phyloP scores from a whole-genome alignment of 164 flowering plant species.

The Sextonia rubra region DNA sequence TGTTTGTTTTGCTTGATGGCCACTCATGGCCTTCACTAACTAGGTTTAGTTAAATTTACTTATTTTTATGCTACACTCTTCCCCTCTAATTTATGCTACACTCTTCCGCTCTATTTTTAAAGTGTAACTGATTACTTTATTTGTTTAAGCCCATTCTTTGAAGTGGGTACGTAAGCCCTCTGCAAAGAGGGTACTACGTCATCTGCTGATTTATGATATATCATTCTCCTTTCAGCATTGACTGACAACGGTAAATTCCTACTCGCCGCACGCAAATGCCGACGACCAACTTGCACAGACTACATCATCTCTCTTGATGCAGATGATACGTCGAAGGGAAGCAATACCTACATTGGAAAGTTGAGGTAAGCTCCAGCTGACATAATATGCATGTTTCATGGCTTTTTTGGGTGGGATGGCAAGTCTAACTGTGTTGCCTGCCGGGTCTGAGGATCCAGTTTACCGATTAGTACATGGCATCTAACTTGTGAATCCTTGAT shows the following conservation, averaged over 20 bases:
- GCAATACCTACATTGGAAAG: slow-evolving; percentile 61
- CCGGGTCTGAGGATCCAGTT: background rate
- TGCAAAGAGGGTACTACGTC: background rate
- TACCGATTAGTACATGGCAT: background rate
- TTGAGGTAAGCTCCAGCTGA: slow-evolving; percentile 39
- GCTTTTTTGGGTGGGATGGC: background rate
- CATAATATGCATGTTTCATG: background rate
- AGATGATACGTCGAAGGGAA: slow-evolving; percentile 56
- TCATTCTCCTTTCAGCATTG: slow-evolving; percentile 37
- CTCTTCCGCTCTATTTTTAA: no score
- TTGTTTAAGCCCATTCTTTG: background rate
- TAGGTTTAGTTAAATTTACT: no score
- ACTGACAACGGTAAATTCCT: slow-evolving; percentile 65
- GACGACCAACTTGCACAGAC: slow-evolving; percentile 62
- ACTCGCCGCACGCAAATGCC: slow-evolving; percentile 61
- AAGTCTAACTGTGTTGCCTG: background rate
- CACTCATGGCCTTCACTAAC: background rate
- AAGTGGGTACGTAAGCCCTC: background rate
- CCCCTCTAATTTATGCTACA: no score
- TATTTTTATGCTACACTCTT: no score
- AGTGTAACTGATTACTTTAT: no score
- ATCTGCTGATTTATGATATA: background rate
- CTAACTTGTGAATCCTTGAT: background rate
- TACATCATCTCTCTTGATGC: slow-evolving; percentile 55
- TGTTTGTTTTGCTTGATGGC: background rate